A percentile compares a stretch with the other conserved stretches of the same genome.
These are phyloP conservation scores for Citrullus amarus DNA, from an alignment of 306 rosid genomes.

Conservation along the genomic window DNA sequence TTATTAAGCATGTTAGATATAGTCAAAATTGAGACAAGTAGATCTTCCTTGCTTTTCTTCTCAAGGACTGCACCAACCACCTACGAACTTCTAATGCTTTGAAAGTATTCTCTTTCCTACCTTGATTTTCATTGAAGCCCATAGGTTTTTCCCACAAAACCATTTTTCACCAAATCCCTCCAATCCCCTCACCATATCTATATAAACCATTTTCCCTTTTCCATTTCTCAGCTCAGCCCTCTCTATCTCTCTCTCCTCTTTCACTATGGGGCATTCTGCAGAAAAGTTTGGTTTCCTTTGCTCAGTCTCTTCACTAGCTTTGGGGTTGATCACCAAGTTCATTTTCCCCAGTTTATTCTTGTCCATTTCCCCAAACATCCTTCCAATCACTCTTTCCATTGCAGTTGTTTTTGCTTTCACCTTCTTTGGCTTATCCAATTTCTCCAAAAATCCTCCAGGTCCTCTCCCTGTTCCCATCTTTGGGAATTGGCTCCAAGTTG, in stretches of 20 bases:
- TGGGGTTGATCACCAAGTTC: conserved; percentile 20
- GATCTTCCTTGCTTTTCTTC: background rate
- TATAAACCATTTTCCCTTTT: background rate
- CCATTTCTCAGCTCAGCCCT: background rate
- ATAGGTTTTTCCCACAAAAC: conserved; percentile 14
- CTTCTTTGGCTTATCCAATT: conserved; percentile 7
- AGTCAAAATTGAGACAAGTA: background rate
- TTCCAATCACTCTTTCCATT: conserved; percentile 5
- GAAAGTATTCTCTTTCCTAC: background rate
- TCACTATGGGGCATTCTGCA: conserved; percentile 19
- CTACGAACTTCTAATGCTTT: conserved; percentile 1
- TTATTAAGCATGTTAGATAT: no score
- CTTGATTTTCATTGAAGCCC: conserved; percentile 16
- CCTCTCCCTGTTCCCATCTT: conserved; percentile 59
- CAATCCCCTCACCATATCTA: background rate
- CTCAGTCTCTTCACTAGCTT: conserved; percentile 10
- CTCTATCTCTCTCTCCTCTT: background rate
- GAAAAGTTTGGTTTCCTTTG: conserved; percentile 9
- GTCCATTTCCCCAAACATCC: background rate
- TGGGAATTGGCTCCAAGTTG: conserved; percentile 83
- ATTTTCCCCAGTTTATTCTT: conserved; percentile 6
- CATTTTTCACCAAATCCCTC: conserved; percentile 12
- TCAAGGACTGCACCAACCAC: conserved; percentile 6
- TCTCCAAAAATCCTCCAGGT: conserved; percentile 43
- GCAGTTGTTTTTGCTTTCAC: conserved; percentile 9